Evolutionary conservation across 371 early-diverging fungal genomes (phyloP), one percentile per base, ranked within the genome.

Genomic region (Coemansia sp.): DNA sequence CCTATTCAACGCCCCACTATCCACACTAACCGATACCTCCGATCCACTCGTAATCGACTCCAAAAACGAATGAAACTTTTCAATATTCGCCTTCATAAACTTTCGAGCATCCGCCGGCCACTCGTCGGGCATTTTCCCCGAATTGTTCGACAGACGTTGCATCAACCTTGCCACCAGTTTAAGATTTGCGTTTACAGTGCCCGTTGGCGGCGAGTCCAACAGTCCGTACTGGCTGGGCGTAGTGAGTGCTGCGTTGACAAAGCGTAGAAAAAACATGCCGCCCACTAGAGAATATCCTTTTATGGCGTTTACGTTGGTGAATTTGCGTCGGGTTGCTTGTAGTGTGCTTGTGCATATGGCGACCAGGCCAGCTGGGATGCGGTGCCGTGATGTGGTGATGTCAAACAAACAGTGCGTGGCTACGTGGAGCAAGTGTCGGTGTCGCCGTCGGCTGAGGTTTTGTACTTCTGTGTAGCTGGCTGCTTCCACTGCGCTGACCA

Each of bases 381-480:
- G 66, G 42, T 61, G 59, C 18, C 63, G 66, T 0, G 74, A 61
- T 39, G 57, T 57, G 31, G 57, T 74, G 24, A 74, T 70, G 39
- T 74, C 70, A 40, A 59, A 55, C 18, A 74, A 47, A n/a, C 70
- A 74, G 57, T 74, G 74, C 22, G 74, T 59, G 18, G 74, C 66
- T 8, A 74, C 55, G 34, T 74, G 67, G 18, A 59, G 50, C 37
- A 74, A 60, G 27, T 74, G 66, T n/a, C 70, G 59, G 22, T 69
- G 66, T 40, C 74, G 70, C 63, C 74, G 70, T 4, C 74, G 70
- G 59, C 74, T 74, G 31, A 74, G 71, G 57, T 74, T 74, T 54
- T 74, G 74, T 53, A 74, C 74, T 54, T 74, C 74, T 2, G 74
- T 74, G 57, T 74, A 74, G 51, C 70, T 58, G 3, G 74, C 74